Evolutionary conservation across 2,329 filamentous ascomycete species (phyloP).

Genomic region (Corinectria fuckeliana): DNA sequence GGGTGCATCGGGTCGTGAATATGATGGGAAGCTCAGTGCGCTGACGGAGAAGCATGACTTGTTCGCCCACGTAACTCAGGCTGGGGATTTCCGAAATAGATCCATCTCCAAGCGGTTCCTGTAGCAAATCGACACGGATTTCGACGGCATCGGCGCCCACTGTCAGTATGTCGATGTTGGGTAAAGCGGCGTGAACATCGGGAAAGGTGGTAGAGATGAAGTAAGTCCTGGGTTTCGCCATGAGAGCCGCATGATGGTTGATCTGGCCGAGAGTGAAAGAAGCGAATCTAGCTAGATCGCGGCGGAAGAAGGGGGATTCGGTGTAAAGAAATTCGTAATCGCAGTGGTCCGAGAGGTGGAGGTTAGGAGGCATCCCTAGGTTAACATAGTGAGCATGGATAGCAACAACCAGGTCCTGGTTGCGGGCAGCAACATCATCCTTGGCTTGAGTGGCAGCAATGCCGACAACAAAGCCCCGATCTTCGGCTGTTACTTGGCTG

Average conservation of each 20-base stretch:
- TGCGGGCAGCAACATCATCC: constrained; percentile 62
- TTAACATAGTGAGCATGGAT: constrained; percentile 81
- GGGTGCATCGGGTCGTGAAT: constrained; percentile 82
- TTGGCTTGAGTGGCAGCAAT: constrained; percentile 64
- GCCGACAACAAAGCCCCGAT: constrained; percentile 72
- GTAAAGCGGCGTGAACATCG: constrained; percentile 80
- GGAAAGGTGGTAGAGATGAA: constrained; percentile 90
- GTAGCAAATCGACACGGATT: constrained; percentile 80
- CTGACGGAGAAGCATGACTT: constrained; percentile 83
- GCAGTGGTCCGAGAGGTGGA: constrained; percentile 69
- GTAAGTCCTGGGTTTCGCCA: constrained; percentile 79
- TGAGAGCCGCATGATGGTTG: constrained; percentile 77
- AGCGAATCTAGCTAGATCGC: constrained; percentile 79
- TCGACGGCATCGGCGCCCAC: constrained; percentile 88
- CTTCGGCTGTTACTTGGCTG: constrained; percentile 58
- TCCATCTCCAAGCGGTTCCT: constrained; percentile 71
- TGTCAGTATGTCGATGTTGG: constrained; percentile 85
- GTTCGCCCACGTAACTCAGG: constrained; percentile 83
- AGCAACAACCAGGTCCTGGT: constrained; percentile 65
- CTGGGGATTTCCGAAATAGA: constrained; percentile 72
- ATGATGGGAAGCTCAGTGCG: constrained; percentile 89
- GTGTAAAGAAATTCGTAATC: constrained; percentile 91
- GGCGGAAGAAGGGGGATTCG: constrained; percentile 71
- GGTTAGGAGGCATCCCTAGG: constrained; percentile 71
- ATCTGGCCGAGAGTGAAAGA: constrained; percentile 82